Conservation (phyloP, 2,329 filamentous ascomycete species). For the Aureobasidium sp. region DNA sequence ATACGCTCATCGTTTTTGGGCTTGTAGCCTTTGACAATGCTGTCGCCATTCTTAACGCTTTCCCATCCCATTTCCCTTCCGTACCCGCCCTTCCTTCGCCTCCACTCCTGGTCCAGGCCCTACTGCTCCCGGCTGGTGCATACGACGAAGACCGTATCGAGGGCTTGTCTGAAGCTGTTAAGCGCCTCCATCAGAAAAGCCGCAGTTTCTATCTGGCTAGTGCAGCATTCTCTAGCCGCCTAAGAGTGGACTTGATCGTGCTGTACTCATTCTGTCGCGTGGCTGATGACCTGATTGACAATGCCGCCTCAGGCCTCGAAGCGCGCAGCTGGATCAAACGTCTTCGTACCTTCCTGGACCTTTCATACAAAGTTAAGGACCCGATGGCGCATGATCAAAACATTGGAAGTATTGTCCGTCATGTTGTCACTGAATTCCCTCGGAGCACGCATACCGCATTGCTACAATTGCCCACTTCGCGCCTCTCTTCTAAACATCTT, state of each 20-base stretch:
- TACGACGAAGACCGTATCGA: slow-evolving; percentile 54
- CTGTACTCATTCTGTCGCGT: slow-evolving; percentile 69
- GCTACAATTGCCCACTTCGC: slow-evolving; percentile 50
- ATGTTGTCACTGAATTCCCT: slow-evolving; percentile 48
- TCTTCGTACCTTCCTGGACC: slow-evolving; percentile 51
- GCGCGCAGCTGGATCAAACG: slow-evolving; percentile 53
- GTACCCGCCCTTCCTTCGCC: slow-evolving; percentile 46
- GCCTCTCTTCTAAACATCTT: slow-evolving; percentile 53
- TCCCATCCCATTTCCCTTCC: slow-evolving; percentile 50
- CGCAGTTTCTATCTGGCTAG: slow-evolving; percentile 69
- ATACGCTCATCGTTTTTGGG: slow-evolving; percentile 62
- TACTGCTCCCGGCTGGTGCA: slow-evolving; percentile 41
- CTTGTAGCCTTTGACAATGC: slow-evolving; percentile 63
- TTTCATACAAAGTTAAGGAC: slow-evolving; percentile 39
- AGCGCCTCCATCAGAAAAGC: slow-evolving; percentile 56
- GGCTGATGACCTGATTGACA: slow-evolving; percentile 66
- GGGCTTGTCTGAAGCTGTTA: slow-evolving; percentile 54
- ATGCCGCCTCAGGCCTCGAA: slow-evolving; percentile 48
- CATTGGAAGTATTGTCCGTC: slow-evolving; percentile 29
- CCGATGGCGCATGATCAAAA: slow-evolving; percentile 23
- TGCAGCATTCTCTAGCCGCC: slow-evolving; percentile 58
- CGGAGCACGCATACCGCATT: slow-evolving; percentile 47
- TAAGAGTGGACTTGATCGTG: slow-evolving; percentile 61
- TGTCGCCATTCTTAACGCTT: slow-evolving; percentile 57
- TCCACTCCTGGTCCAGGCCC: slow-evolving; percentile 45